Conservation (phyloP, 805 yeast genomes). For the Lipomyces kockii region DNA sequence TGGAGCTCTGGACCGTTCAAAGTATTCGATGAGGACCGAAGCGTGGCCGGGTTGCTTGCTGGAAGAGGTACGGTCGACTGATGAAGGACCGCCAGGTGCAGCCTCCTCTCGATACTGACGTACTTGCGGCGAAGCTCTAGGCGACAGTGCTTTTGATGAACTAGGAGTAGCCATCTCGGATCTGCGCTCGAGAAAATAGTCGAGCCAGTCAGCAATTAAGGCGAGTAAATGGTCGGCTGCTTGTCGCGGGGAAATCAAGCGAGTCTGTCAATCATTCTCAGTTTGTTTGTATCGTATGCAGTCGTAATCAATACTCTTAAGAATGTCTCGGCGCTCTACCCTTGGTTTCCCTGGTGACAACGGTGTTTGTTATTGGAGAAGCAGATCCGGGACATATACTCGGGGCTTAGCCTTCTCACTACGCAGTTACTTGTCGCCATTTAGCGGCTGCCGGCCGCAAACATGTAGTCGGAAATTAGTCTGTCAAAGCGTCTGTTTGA, state of each 20-base stretch:
- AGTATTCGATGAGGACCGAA: conserved; percentile 31
- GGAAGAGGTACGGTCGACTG: neutral
- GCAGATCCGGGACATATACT: neutral
- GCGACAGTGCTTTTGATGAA: neutral
- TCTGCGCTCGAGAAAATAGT: neutral
- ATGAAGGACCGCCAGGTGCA: too few species aligned
- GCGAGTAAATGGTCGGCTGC: neutral
- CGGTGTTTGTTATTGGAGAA: neutral
- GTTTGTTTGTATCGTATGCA: neutral
- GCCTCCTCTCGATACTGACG: neutral
- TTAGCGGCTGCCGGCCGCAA: neutral
- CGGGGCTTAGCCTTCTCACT: neutral
- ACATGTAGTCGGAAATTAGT: neutral
- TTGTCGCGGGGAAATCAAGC: neutral
- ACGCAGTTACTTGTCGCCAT: neutral
- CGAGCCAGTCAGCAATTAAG: neutral
- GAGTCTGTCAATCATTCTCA: neutral
- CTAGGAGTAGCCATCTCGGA: neutral
- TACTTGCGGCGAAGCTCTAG: neutral
- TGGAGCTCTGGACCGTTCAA: conserved; percentile 12
- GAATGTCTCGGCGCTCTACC: neutral
- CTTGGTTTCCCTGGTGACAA: neutral
- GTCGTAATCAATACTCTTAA: neutral
- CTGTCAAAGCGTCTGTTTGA: neutral
- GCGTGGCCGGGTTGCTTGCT: conserved; percentile 10